Evolutionary conservation across 345 rosid species (phyloP).

Genomic region (Dovyalis caffra): DNA sequence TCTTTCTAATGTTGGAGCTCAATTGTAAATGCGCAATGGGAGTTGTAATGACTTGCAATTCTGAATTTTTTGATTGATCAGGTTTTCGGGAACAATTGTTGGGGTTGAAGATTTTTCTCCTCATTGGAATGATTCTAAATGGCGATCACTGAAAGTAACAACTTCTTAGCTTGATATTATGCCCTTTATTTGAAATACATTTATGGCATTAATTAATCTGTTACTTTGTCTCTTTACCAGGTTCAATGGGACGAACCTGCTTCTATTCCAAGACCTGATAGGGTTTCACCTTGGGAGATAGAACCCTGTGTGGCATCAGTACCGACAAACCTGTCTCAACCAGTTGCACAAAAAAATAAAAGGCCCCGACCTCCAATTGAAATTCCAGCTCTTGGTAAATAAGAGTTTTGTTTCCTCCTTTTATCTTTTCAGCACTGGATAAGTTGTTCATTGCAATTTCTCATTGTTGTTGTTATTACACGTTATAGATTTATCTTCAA

Average conservation of each 20-base stretch:
- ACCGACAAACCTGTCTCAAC: constrained; percentile 39
- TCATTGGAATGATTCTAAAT: constrained; percentile 73
- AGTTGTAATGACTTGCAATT: not conserved
- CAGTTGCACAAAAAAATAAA: constrained; percentile 53
- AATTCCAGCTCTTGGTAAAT: constrained; percentile 46
- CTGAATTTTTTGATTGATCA: constrained; percentile 26
- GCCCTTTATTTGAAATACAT: not conserved
- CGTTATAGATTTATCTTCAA: constrained; percentile 39
- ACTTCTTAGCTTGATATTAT: not conserved
- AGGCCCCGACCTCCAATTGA: constrained; percentile 61
- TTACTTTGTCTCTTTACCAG: constrained; percentile 25
- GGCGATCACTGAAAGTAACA: constrained; percentile 86
- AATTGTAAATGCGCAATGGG: not conserved
- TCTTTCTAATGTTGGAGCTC: not conserved
- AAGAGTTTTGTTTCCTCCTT: constrained; percentile 1
- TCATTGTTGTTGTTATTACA: not conserved
- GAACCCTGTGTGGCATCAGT: constrained; percentile 62
- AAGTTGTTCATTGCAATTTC: constrained; percentile 12
- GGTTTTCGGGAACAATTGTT: constrained; percentile 88
- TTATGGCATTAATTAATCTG: not conserved
- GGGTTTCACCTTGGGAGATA: constrained; percentile 96
- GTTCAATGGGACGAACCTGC: constrained; percentile 98
- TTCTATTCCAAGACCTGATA: constrained; percentile 68
- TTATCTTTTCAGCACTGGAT: not conserved
- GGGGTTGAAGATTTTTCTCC: constrained; percentile 80